phyloP scores from a whole-genome alignment of 306 rosid species.

The Begonia masoniana region DNA sequence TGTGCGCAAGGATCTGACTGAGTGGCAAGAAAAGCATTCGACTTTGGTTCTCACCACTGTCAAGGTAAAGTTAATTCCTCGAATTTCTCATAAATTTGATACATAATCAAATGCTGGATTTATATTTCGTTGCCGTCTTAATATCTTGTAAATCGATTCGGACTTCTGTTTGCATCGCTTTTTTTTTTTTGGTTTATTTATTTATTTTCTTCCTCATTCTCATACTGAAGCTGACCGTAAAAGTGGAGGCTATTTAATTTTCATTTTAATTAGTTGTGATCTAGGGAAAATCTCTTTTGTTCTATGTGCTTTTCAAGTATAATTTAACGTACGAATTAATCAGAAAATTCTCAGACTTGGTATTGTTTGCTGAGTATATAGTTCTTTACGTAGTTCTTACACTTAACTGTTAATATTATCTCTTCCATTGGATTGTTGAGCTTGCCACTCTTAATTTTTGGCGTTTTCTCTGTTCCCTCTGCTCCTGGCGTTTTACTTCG shows the following conservation, averaged over 20 bases:
- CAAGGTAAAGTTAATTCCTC: slow-evolving; percentile 38
- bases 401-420: too few relatives aligned
- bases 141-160: not conserved
- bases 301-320: not conserved
- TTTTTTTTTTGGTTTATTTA: too few relatives aligned
- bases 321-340: not conserved
- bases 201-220: too few relatives aligned
- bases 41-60: slow-evolving; percentile 76
- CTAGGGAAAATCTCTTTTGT: not conserved
- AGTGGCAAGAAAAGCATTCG: slow-evolving; percentile 96
- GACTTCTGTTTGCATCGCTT: not conserved
- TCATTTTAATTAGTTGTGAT: too few relatives aligned
- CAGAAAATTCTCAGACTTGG: not conserved
- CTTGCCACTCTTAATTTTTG: not conserved
- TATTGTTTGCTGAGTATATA: not conserved
- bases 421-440: not conserved
- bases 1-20: slow-evolving; percentile 89
- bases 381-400: not conserved
- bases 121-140: not conserved
- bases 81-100: not conserved
- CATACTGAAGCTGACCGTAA: not conserved
- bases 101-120: not conserved
- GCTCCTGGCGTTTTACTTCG: not conserved
- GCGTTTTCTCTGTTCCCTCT: not conserved
- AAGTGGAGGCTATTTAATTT: not conserved